These are phyloP conservation scores for Fagopyrum homotropicum DNA, from an alignment of 148 eudicot species.

Conservation along the genomic window DNA sequence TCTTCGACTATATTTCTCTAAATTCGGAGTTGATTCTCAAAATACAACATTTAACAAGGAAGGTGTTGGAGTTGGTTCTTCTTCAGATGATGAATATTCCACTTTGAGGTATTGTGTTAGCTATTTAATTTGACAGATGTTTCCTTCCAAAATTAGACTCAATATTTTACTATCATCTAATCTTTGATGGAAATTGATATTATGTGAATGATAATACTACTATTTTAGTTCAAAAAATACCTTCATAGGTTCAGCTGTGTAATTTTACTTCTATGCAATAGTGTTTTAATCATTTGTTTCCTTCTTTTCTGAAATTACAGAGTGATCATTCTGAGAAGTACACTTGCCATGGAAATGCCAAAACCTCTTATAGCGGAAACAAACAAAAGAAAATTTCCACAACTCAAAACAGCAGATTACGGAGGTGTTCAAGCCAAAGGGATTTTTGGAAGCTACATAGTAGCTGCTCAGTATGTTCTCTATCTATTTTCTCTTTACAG, in stretches of 20 bases:
- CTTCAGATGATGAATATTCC: no score
- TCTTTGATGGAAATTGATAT: no score
- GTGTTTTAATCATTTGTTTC: background rate
- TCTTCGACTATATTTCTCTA: no score
- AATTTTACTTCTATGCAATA: background rate
- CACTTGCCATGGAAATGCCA: slow-evolving; percentile 26
- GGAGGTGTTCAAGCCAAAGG: slow-evolving; percentile 70
- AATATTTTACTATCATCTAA: no score
- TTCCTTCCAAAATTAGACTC: no score
- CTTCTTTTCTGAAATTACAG: slow-evolving; percentile 29
- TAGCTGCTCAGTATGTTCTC: slow-evolving; percentile 67
- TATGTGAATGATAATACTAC: background rate
- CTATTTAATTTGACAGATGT: no score
- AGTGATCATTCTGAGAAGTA: slow-evolving; percentile 43
- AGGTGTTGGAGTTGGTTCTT: no score
- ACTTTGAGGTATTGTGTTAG: no score
- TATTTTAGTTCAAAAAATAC: background rate
- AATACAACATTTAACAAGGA: no score
- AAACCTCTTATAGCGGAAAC: slow-evolving; percentile 22
- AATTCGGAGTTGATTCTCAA: no score
- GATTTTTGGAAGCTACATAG: slow-evolving; percentile 56
- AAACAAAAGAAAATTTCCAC: slow-evolving; percentile 35
- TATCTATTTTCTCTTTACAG: background rate
- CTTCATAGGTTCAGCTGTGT: background rate
- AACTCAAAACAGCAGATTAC: slow-evolving; percentile 35